Evolutionary conservation across 148 eudicot genomes (phyloP).

Genomic region (Rhododendron henanense): DNA sequence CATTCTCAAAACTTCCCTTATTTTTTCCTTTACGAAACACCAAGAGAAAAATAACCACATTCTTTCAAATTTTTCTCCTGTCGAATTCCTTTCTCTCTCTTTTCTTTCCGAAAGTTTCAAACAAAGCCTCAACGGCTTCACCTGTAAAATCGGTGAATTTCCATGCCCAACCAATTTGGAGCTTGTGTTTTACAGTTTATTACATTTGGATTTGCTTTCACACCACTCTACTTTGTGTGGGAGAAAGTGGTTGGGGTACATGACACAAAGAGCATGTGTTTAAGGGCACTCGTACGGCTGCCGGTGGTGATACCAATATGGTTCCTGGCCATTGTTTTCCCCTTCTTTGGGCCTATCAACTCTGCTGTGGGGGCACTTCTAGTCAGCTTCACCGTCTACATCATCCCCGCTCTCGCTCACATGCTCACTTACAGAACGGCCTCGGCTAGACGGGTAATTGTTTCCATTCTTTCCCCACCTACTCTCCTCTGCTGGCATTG

Average conservation of each 20-base stretch:
- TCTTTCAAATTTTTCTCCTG: neutral
- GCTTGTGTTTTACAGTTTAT: conserved; percentile 40
- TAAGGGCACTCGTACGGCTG: conserved; percentile 56
- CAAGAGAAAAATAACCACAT: neutral
- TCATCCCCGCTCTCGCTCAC: conserved; percentile 63
- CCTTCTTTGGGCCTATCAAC: conserved; percentile 75
- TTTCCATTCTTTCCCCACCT: neutral
- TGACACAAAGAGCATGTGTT: conserved; percentile 63
- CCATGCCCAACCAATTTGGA: neutral
- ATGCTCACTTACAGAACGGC: conserved; percentile 58
- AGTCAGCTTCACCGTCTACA: conserved; percentile 73
- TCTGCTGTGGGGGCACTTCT: conserved; percentile 73
- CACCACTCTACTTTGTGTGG: conserved; percentile 74
- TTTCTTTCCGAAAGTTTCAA: neutral
- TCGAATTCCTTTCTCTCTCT: neutral
- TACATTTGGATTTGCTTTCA: conserved; percentile 68
- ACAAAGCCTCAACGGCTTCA: too few relatives aligned
- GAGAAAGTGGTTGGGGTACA: conserved; percentile 69
- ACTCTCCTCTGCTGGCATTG: neutral
- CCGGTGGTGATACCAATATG: conserved; percentile 74
- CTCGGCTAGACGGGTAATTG: conserved; percentile 59
- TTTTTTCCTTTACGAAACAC: neutral
- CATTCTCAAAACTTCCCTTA: neutral
- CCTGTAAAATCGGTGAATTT: neutral
- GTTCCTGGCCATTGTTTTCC: conserved; percentile 73